Evolutionary conservation across 192 early-diverging fungal species (phyloP).

Genomic region (Coemansia umbellata): DNA sequence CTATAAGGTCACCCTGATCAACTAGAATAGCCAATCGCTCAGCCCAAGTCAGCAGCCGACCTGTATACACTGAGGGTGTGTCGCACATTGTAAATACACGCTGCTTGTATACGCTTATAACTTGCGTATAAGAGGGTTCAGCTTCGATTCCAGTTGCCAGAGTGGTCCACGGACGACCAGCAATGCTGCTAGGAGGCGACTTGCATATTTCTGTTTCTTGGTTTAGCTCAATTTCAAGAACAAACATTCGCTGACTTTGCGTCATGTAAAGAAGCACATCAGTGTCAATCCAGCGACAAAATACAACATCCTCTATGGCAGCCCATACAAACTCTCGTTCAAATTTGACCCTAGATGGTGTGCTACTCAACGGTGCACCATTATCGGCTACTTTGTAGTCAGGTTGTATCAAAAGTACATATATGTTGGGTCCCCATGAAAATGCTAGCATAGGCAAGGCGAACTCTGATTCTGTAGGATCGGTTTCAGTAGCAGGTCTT

Average conservation of each 20-base stretch:
- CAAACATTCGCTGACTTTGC: constrained; percentile 45
- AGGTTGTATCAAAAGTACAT: constrained; percentile 15
- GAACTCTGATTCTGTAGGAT: constrained; percentile 14
- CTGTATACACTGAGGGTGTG: constrained; percentile 23
- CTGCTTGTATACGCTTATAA: constrained; percentile 25
- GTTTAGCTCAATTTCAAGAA: constrained; percentile 23
- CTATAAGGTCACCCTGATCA: constrained; percentile 24
- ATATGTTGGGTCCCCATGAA: constrained; percentile 28
- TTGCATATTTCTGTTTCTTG: constrained; percentile 37
- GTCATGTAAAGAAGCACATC: constrained; percentile 39
- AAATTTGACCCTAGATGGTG: constrained; percentile 15
- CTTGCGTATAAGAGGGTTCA: constrained; percentile 43
- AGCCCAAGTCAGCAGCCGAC: constrained; percentile 41
- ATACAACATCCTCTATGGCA: constrained; percentile 41
- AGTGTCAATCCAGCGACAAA: constrained; percentile 45
- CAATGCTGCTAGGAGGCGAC: constrained; percentile 32
- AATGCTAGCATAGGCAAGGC: constrained; percentile 31
- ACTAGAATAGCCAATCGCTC: constrained; percentile 38
- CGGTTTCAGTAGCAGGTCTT: constrained; percentile 18
- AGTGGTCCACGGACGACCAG: constrained; percentile 41
- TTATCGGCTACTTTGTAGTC: constrained; percentile 30
- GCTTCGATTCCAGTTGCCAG: constrained; percentile 47
- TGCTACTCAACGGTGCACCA: constrained; percentile 21
- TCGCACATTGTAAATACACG: constrained; percentile 41
- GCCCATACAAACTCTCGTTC: constrained; percentile 23